Percentiles rank a stretch among this genome's conserved stretches.
Evolutionary conservation across 805 yeast genomes (phyloP).

Genomic region (Zygoascus ofunaensis): DNA sequence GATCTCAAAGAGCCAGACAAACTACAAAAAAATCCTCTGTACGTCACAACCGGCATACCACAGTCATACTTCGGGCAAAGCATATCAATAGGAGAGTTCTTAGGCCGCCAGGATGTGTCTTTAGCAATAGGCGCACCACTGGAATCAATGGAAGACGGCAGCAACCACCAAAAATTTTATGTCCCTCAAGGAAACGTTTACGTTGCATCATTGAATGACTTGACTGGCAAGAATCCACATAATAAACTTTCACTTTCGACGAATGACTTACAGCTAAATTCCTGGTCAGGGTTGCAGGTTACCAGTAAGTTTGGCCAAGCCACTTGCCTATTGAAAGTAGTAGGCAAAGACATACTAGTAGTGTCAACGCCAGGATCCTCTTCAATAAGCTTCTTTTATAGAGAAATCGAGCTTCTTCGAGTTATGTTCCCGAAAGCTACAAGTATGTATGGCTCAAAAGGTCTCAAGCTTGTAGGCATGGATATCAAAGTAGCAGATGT

Average conservation of each 20-base stretch:
- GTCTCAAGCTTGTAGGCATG: conserved; percentile 38
- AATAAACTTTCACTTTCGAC: not conserved
- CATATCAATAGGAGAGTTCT: conserved; percentile 36
- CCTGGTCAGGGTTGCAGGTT: not conserved
- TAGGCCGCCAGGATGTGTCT: conserved; percentile 28
- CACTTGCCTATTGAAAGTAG: conserved; percentile 12
- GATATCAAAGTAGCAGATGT: conserved; percentile 28
- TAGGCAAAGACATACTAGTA: conserved; percentile 32
- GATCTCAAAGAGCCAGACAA: not conserved
- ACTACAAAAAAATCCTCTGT: conserved; percentile 6
- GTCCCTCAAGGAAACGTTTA: conserved; percentile 17
- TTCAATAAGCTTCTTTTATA: conserved; percentile 32
- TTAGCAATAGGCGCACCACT: conserved; percentile 45
- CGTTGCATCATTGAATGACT: conserved; percentile 9
- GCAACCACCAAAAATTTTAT: not conserved
- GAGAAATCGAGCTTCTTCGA: conserved; percentile 21
- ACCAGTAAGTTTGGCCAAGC: not conserved
- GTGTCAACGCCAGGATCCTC: conserved; percentile 48
- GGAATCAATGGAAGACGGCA: conserved; percentile 23
- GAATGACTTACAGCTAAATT: not conserved
- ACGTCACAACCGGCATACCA: conserved; percentile 13
- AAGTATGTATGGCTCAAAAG: conserved; percentile 31
- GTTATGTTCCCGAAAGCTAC: conserved; percentile 24
- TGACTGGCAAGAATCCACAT: too few species aligned
- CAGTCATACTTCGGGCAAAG: conserved; percentile 41